Base-by-base conservation (phyloP, 441 rosid species). In the Flueggea neowawraea region DNA sequence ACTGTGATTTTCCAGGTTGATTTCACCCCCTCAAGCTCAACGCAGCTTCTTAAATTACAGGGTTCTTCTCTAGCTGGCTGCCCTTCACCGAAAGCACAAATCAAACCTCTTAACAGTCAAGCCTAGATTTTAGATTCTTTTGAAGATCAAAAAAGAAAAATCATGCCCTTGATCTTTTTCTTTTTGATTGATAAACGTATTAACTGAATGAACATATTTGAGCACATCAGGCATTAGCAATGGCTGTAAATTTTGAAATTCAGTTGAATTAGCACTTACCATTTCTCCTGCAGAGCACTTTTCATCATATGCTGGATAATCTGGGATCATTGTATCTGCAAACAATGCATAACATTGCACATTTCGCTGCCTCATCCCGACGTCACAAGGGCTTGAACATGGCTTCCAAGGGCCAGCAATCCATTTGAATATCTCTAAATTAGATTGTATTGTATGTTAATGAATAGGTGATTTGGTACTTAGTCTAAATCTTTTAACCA, bases 341-440 rank as follows among this genome's bases (percentile, higher is more conserved):
- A 61, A n/a, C 47, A 51, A 48, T 12, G 55, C 57, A 16, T 61
- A 61, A 36, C 64, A 61, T 32, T 61, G 47, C 64, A 61, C 64
- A 12, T 51, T n/a, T 4, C 64, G 47, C 15, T 51, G 39, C 64
- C 64, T 31, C 15, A 33, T 16, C 28, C 56, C 48, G 6, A 36
- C 57, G 4, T 39, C 65, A 52, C 65, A 62, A 52, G 51, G 31
- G 39, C 55, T 16, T n/a, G 64, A 53, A 22, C 66, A 54, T 11
- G 66, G 31, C 36, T 62, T 54, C 66, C 66, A 62, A 12, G 64
- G n/a, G 16, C 64, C 64, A 32, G 45, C 22, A 49, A 60, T 44
- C 64, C 64, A 60, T 32, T 60, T 60, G 15, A 49, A 60, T 28
- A 60, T 32, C 6, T 60, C 55, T 60, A 31, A 60, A 50, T 36